Conservation (phyloP, 2,329 filamentous ascomycete genomes). For the Colletotrichum sp. region DNA sequence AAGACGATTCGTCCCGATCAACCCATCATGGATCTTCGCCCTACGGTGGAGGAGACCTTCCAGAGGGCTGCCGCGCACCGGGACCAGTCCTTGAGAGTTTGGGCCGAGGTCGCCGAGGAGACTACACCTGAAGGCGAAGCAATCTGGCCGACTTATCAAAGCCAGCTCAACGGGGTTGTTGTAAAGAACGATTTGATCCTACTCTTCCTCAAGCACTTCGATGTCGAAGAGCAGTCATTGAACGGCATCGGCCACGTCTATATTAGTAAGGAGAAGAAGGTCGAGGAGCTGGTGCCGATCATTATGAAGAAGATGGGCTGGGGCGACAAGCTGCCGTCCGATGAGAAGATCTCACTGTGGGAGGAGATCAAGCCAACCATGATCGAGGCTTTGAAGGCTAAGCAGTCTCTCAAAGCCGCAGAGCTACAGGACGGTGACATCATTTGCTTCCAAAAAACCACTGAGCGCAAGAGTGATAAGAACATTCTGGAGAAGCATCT, state of each 20-base stretch:
- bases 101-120: conserved; percentile 80
- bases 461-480: conserved; percentile 49
- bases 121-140: conserved; percentile 71
- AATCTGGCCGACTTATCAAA: conserved; percentile 71
- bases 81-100: conserved; percentile 79
- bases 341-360: conserved; percentile 73
- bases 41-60: conserved; percentile 76
- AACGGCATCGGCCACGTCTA: conserved; percentile 84
- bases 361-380: conserved; percentile 99
- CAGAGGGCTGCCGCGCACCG: conserved; percentile 60
- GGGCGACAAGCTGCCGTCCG: conserved; percentile 72
- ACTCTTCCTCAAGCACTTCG: conserved; percentile 92
- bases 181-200: conserved; percentile 72
- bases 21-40: conserved; percentile 77
- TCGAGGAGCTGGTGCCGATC: conserved; percentile 78
- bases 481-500: conserved; percentile 43
- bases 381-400: conserved; percentile 94
- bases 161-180: conserved; percentile 60
- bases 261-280: conserved; percentile 85
- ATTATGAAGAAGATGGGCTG: conserved; percentile 88
- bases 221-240: conserved; percentile 76
- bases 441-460: conserved; percentile 84
- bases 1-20: conserved; percentile 93
- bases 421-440: conserved; percentile 98
- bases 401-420: conserved; percentile 85